phyloP scores from a whole-genome alignment of 1,284 basidiomycete genomes.

The Sporisorium sorghi region DNA sequence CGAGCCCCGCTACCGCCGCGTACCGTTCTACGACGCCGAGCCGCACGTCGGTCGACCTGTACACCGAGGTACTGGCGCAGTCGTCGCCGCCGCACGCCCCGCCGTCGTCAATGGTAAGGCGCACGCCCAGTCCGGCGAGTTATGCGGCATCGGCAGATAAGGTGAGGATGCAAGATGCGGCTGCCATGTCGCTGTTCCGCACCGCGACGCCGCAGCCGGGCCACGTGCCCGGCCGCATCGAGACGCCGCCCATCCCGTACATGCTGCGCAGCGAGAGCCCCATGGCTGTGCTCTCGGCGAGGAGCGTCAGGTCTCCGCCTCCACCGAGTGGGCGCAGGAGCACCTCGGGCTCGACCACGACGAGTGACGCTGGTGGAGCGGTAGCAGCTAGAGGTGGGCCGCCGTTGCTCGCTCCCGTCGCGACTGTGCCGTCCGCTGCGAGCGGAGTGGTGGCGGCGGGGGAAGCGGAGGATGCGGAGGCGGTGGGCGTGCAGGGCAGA shows the following conservation, averaged over 20 bases:
- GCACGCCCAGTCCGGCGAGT: slow-evolving; percentile 25
- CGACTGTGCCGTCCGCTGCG: slow-evolving; percentile 10
- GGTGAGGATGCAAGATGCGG: slow-evolving; percentile 39
- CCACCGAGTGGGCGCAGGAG: background rate
- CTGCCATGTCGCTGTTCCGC: slow-evolving; percentile 44
- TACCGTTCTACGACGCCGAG: slow-evolving; percentile 12
- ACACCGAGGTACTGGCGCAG: slow-evolving; percentile 30
- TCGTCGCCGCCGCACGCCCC: slow-evolving; percentile 20
- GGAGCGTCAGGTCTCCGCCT: slow-evolving; percentile 10
- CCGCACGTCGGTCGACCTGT: slow-evolving; percentile 33
- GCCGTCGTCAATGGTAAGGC: background rate
- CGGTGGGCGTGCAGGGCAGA: background rate
- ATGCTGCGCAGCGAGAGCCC: slow-evolving; percentile 18
- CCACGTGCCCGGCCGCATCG: slow-evolving; percentile 41
- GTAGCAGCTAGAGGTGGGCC: slow-evolving; percentile 6
- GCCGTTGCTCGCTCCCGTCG: slow-evolving; percentile 29
- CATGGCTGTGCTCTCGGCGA: background rate
- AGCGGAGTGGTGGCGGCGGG: background rate
- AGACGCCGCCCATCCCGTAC: slow-evolving; percentile 25
- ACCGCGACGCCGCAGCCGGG: slow-evolving; percentile 35
- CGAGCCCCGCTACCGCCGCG: slow-evolving; percentile 24
- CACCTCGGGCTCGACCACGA: background rate
- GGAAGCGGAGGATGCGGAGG: too few relatives aligned
- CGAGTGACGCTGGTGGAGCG: background rate
- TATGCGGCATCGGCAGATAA: slow-evolving; percentile 25